phyloP scores from a whole-genome alignment of 371 early-diverging fungal genomes.

The Umbelopsis sp. region DNA sequence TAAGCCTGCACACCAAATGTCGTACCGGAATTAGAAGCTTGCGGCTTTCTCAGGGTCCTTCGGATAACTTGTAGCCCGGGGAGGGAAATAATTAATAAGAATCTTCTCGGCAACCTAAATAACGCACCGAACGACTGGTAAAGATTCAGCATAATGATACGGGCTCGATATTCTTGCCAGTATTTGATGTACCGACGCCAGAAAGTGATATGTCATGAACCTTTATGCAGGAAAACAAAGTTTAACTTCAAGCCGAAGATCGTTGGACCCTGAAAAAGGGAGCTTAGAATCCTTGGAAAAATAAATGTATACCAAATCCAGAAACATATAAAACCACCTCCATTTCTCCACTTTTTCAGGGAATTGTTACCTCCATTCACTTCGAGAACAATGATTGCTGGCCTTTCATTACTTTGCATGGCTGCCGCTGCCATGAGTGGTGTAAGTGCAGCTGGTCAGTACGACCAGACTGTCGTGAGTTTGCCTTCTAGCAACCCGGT shows the following conservation, averaged over 20 bases:
- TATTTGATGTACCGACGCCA: neutral
- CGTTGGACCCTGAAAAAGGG: neutral
- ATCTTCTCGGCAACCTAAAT: no score
- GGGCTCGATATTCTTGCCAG: neutral
- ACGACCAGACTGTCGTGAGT: conserved; percentile 10
- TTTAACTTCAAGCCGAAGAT: neutral
- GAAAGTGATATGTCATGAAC: neutral
- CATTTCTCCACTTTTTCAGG: neutral
- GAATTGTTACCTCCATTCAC: neutral
- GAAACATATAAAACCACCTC: neutral
- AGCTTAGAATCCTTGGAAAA: neutral
- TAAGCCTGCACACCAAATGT: neutral
- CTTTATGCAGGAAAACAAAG: neutral
- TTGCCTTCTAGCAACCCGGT: conserved; percentile 33
- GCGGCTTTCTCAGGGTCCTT: conserved; percentile 4
- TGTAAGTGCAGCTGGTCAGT: conserved; percentile 20
- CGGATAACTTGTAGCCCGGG: neutral
- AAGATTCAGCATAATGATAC: neutral
- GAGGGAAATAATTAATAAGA: neutral
- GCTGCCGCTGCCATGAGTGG: conserved; percentile 22
- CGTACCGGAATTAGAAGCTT: no score
- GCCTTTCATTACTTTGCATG: conserved; percentile 26
- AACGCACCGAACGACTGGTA: no score
- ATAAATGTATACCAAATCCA: neutral
- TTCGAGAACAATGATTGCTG: conserved; percentile 23